phyloP scores from a whole-genome alignment of 768 basidiomycete species.

The Amanita subjunquillea region DNA sequence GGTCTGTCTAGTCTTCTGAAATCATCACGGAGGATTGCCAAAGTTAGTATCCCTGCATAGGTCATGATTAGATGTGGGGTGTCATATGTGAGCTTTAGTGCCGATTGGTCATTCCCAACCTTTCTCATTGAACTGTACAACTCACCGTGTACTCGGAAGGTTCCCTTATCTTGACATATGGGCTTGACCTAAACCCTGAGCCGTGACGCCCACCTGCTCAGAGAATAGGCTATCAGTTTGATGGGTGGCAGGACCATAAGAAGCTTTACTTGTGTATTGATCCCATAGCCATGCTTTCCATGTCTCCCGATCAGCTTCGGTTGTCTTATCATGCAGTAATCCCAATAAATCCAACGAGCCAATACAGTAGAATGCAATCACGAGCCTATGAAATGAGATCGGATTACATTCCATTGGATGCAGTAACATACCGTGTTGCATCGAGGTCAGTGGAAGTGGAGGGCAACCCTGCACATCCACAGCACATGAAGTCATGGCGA shows the following conservation, averaged over 20 bases:
- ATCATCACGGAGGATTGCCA: constrained; percentile 83
- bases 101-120: constrained; percentile 1
- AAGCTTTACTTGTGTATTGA: constrained; percentile 49
- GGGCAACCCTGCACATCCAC: constrained; percentile 40
- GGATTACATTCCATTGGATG: constrained; percentile 6
- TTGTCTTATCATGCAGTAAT: constrained; percentile 34
- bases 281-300: constrained; percentile 89
- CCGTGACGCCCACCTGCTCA: constrained; percentile 44
- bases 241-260: neutral
- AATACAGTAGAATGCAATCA: constrained; percentile 82
- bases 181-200: constrained; percentile 65
- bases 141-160: constrained; percentile 7
- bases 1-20: constrained; percentile 58
- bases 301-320: constrained; percentile 37
- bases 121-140: neutral
- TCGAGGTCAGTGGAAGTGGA: constrained; percentile 60
- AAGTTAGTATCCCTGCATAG: constrained; percentile 78
- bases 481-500: neutral
- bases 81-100: constrained; percentile 40
- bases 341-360: constrained; percentile 75
- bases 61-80: constrained; percentile 87
- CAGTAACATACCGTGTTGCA: constrained; percentile 46
- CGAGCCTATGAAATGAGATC: constrained; percentile 42
- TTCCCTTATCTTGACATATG: constrained; percentile 44
- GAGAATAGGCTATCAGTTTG: neutral